These are phyloP conservation scores for Tulasnella sp. DNA, from an alignment of 768 basidiomycete genomes.

Conservation along the genomic window DNA sequence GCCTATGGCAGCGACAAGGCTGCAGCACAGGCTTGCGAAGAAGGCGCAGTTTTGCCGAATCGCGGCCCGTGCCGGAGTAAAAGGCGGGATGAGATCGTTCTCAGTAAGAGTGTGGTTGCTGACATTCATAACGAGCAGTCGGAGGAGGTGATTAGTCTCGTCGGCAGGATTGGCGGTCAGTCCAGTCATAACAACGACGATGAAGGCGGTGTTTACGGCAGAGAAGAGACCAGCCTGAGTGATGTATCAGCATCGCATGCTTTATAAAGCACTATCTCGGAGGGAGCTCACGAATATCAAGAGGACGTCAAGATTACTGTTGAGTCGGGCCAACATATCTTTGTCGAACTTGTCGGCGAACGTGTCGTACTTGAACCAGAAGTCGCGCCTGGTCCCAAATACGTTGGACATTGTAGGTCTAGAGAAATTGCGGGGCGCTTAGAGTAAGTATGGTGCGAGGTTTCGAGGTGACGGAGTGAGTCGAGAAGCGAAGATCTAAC, in stretches of 20 bases:
- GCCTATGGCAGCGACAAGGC: not conserved
- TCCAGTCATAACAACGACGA: not conserved
- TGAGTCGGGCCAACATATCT: not conserved
- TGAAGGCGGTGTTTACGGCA: not conserved
- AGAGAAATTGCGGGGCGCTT: too few relatives aligned
- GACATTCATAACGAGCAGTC: not conserved
- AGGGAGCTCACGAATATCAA: not conserved
- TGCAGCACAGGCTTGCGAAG: not conserved
- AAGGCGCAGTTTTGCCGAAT: not conserved
- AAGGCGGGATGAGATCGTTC: not conserved
- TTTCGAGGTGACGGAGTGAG: too few relatives aligned
- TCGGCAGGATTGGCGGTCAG: not conserved
- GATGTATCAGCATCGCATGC: not conserved
- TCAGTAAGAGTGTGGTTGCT: not conserved
- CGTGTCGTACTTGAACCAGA: not conserved
- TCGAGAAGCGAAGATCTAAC: too few relatives aligned
- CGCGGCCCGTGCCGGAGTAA: not conserved
- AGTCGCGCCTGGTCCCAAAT: not conserved
- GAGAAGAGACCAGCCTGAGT: conserved; percentile 1
- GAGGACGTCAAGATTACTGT: not conserved
- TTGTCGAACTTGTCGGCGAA: not conserved
- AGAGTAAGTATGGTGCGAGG: too few relatives aligned
- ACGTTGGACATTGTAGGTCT: too few relatives aligned
- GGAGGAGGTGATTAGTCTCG: conserved; percentile 3
- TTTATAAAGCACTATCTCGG: not conserved